Conservation (phyloP, 352 stramenopile species). For the Pythium biforme region DNA sequence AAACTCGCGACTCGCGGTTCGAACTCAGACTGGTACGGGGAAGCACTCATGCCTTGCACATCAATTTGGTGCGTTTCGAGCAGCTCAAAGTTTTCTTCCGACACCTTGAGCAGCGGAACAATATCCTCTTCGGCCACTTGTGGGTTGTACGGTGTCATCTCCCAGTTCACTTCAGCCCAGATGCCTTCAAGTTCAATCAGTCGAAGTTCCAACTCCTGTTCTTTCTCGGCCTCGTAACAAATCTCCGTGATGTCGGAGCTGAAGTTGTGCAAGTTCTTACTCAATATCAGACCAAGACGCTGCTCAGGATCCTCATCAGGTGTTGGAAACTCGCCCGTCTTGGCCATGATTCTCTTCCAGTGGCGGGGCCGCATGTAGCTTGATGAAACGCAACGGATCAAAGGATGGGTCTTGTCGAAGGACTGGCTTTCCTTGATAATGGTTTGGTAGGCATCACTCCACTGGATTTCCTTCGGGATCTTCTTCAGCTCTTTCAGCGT, state of each 20-base stretch:
- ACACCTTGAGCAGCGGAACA: slow-evolving; percentile 90
- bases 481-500: slow-evolving; percentile 93
- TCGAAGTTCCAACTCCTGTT: slow-evolving; percentile 93
- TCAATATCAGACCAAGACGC: slow-evolving; percentile 87
- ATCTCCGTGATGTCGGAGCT: slow-evolving; percentile 96
- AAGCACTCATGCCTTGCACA: slow-evolving; percentile 96
- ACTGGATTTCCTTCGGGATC: slow-evolving; percentile 92
- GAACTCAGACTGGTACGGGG: slow-evolving; percentile 95
- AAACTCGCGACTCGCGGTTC: slow-evolving; percentile 88
- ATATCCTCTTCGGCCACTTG: slow-evolving; percentile 72
- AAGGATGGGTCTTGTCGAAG: slow-evolving; percentile 83
- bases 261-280: slow-evolving; percentile 93
- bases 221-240: slow-evolving; percentile 95
- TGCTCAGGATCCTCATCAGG: slow-evolving; percentile 93
- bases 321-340: slow-evolving; percentile 90
- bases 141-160: slow-evolving; percentile 91
- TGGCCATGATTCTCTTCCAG: slow-evolving; percentile 91
- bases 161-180: slow-evolving; percentile 93
- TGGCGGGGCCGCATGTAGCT: slow-evolving; percentile 93
- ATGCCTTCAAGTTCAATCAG: slow-evolving; percentile 90
- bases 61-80: slow-evolving; percentile 96
- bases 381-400: slow-evolving; percentile 73
- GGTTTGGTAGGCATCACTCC: slow-evolving; percentile 89
- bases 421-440: slow-evolving; percentile 77
- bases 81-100: slow-evolving; percentile 96